Evolutionary conservation across 306 rosid species (phyloP), one percentile per base, ranked within the genome.

Genomic region (Urtica urens): DNA sequence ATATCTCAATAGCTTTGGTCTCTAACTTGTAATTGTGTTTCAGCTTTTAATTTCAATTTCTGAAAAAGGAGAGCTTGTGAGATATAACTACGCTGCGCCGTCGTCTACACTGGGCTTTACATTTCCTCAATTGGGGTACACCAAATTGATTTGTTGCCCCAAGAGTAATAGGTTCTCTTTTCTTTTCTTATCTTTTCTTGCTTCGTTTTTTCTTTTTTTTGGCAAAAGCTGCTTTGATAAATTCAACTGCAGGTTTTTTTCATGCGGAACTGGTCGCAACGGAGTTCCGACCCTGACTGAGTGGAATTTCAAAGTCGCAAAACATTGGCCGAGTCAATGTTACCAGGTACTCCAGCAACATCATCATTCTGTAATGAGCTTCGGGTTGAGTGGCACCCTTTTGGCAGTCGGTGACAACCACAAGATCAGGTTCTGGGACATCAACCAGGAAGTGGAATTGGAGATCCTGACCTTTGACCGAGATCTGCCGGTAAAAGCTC

Each of bases 381-480:
- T 86, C 20, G 96, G 69, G 54, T 81, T 78, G 18, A 76, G 76
- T 33, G 78, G 67, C 66, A 81, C 81, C 58, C 72, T 71, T 66
- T 81, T 86, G 75, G 93, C 76, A 60, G 96, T 80, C 14, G 96
- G 93, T 23, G 86, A 86, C 72, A 93, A 81, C 55, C 78, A 69
- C 79, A 68, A 68, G 47, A 70, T 86, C 25, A 86, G 81, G 62
- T 74, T 81, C 40, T 86, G 93, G 96, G 85, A 81, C 49, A 81
- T 81, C 86, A 93, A 81, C 70, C 72, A 69, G 26, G 20, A 49
- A 24, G 71, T 67, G 33, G 77, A 76, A 61, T 58, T 86, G 70
- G 59, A 69, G 1, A 54, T 72, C 23, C 67, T 65, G 54, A 93
- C 81, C 51, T 87, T 88, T 24, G 93, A 70, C 5, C 88, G 93